Percentiles rank a stretch among this genome's conserved stretches.
Conservation (phyloP, 2,329 filamentous ascomycete genomes). For the Tolypocladium amazonense region DNA sequence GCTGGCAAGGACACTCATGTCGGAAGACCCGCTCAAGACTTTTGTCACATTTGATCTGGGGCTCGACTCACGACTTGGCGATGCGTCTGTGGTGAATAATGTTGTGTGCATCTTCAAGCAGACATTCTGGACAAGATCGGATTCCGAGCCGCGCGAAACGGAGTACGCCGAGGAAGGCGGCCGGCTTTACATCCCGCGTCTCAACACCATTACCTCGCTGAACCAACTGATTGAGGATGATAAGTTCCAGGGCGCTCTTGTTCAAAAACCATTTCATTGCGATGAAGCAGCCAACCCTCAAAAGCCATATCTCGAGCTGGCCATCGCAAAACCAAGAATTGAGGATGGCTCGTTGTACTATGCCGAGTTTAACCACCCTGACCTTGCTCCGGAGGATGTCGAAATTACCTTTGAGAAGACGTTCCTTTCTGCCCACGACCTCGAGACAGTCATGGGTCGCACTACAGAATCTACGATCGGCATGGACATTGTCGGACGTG, state of each 20-base stretch:
- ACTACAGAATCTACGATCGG: slow-evolving; percentile 20
- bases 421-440: slow-evolving; percentile 24
- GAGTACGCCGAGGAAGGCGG: slow-evolving; percentile 32
- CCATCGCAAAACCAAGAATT: slow-evolving; percentile 15
- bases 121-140: slow-evolving; percentile 9
- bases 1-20: slow-evolving; percentile 35
- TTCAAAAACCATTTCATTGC: slow-evolving; percentile 10
- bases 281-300: background rate
- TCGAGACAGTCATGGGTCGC: slow-evolving; percentile 22
- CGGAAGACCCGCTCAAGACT: slow-evolving; percentile 33
- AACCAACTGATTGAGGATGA: slow-evolving; percentile 34
- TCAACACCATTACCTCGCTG: slow-evolving; percentile 26
- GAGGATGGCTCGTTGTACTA: slow-evolving; percentile 14
- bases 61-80: slow-evolving; percentile 8
- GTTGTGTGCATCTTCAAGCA: slow-evolving; percentile 15
- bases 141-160: slow-evolving; percentile 18
- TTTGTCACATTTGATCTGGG: slow-evolving; percentile 33
- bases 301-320: slow-evolving; percentile 10
- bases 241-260: background rate
- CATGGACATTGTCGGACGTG: slow-evolving; percentile 28
- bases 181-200: slow-evolving; percentile 31
- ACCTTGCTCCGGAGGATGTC: slow-evolving; percentile 22
- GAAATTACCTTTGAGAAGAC: slow-evolving; percentile 27
- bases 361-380: slow-evolving; percentile 4
- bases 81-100: slow-evolving; percentile 4